These are phyloP conservation scores for Apiospora pterosperma DNA, from an alignment of 2,329 filamentous ascomycete genomes.

Conservation along the genomic window DNA sequence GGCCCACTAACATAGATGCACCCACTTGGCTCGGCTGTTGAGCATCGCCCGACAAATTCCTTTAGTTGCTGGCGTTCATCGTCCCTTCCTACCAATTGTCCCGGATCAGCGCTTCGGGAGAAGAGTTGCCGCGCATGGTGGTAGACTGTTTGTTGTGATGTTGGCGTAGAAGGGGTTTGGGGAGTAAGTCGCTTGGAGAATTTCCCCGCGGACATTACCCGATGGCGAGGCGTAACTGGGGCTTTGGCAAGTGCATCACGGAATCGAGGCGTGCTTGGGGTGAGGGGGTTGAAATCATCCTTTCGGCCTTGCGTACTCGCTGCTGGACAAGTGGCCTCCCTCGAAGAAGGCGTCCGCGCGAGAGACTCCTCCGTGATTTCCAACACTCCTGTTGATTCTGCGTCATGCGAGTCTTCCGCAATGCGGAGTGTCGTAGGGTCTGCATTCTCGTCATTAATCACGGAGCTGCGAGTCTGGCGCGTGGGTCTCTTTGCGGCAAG, in stretches of 20 bases:
- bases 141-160: slow-evolving; percentile 72
- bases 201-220: slow-evolving; percentile 73
- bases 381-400: slow-evolving; percentile 29
- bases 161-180: slow-evolving; percentile 69
- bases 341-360: slow-evolving; percentile 2
- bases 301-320: slow-evolving; percentile 27
- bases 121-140: slow-evolving; percentile 86
- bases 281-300: slow-evolving; percentile 42
- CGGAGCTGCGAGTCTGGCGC: slow-evolving; percentile 36
- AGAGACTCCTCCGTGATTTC: slow-evolving; percentile 32
- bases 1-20: slow-evolving; percentile 95
- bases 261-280: slow-evolving; percentile 72
- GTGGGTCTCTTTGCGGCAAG: slow-evolving; percentile 45
- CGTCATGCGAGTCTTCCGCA: slow-evolving; percentile 16
- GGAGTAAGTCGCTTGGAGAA: slow-evolving; percentile 76
- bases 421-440: slow-evolving; percentile 47
- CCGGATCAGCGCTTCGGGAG: slow-evolving; percentile 71
- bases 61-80: slow-evolving; percentile 61
- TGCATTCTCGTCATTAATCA: slow-evolving; percentile 65
- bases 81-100: slow-evolving; percentile 75
- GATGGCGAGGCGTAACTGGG: slow-evolving; percentile 78
- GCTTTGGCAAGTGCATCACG: slow-evolving; percentile 72
- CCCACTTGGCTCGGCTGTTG: slow-evolving; percentile 60
- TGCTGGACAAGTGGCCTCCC: slow-evolving; percentile 14
- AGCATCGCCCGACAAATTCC: slow-evolving; percentile 64